Evolutionary conservation across 2,329 filamentous ascomycete species (phyloP).

Genomic region (Ophiostoma himal-ulmi): DNA sequence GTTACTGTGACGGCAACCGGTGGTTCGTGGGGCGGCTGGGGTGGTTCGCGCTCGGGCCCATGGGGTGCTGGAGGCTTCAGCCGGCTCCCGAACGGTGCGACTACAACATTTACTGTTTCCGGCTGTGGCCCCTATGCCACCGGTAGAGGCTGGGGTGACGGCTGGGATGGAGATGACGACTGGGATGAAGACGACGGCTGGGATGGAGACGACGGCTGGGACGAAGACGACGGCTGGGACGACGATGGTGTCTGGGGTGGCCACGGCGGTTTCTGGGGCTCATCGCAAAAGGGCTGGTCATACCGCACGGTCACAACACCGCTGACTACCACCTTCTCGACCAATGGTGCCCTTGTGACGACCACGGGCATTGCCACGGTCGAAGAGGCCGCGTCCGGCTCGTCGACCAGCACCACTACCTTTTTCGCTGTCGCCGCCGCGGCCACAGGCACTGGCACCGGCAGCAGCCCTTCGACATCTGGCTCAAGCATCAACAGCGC

Average conservation of each 20-base stretch:
- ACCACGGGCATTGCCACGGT: conserved; percentile 30
- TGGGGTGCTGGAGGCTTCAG: neutral
- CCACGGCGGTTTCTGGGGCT: conserved; percentile 38
- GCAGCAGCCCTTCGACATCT: neutral
- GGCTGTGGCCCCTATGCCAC: conserved; percentile 36
- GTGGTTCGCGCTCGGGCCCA: neutral
- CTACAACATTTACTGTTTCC: conserved; percentile 39
- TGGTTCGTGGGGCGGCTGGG: conserved; percentile 16
- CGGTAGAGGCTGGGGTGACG: conserved; percentile 37
- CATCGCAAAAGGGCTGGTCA: conserved; percentile 34
- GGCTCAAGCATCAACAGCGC: conserved; percentile 1
- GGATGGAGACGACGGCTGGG: conserved; percentile 34
- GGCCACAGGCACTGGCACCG: neutral
- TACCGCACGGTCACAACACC: conserved; percentile 34
- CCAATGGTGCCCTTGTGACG: conserved; percentile 26
- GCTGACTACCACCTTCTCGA: conserved; percentile 33
- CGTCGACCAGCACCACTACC: conserved; percentile 32
- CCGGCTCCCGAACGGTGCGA: conserved; percentile 26
- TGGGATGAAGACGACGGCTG: conserved; percentile 36
- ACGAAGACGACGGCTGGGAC: conserved; percentile 33
- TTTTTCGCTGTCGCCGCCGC: conserved; percentile 22
- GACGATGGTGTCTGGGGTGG: conserved; percentile 24
- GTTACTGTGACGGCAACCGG: conserved; percentile 36
- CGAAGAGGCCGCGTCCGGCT: conserved; percentile 32
- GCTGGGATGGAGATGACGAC: conserved; percentile 35